Evolutionary conservation across 75 land plant species (phyloP).

Genomic region (Azolla pinnata): DNA sequence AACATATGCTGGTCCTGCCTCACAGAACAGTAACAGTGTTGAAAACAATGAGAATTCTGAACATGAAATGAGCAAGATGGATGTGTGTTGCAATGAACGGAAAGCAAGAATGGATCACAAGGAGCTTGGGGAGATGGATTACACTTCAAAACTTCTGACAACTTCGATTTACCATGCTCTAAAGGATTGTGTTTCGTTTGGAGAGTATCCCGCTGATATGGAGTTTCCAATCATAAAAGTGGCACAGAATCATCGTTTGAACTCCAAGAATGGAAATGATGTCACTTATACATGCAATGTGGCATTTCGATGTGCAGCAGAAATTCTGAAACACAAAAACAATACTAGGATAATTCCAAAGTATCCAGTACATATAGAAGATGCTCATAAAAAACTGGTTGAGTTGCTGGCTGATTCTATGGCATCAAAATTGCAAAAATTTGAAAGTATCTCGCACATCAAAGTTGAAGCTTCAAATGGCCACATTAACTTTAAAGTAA

Average conservation of each 20-base stretch:
- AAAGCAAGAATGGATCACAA: too few species aligned
- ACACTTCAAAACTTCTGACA: background rate
- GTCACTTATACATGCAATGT: constrained; percentile 17
- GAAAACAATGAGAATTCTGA: background rate
- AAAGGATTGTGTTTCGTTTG: constrained; percentile 12
- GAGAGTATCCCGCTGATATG: constrained; percentile 25
- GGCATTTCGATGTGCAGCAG: constrained; percentile 21
- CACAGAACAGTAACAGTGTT: background rate
- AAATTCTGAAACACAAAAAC: constrained; percentile 5
- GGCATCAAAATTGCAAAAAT: background rate
- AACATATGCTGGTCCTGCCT: constrained; percentile 14
- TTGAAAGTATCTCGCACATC: background rate
- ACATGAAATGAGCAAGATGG: background rate
- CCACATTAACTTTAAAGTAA: constrained; percentile 27
- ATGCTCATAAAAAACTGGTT: constrained; percentile 16
- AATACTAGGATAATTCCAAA: background rate
- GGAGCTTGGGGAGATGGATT: background rate
- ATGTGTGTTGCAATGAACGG: background rate
- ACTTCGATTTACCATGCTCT: constrained; percentile 9
- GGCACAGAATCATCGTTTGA: background rate
- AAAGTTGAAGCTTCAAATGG: constrained; percentile 31
- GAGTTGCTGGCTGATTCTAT: constrained; percentile 5
- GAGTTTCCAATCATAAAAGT: constrained; percentile 26
- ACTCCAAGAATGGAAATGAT: too few species aligned
- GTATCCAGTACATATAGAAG: background rate